Evolutionary conservation across 495 filamentous ascomycete species (phyloP), one percentile per base, ranked within the genome.

Genomic region (Tuber melanosporum): DNA sequence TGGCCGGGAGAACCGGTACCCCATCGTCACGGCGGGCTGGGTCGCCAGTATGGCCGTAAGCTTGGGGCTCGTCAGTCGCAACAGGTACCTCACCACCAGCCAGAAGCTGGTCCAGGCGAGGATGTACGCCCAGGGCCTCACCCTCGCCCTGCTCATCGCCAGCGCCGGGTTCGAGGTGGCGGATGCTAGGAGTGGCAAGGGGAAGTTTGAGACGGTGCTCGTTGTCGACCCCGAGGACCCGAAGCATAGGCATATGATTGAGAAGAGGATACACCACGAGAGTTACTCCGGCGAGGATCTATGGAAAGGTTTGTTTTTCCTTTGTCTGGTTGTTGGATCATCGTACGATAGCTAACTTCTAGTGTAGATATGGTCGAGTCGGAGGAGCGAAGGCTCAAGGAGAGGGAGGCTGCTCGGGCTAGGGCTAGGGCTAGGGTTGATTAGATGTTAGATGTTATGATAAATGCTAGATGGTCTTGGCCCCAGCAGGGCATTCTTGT

Each of bases 61-160:
- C 0, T 87, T 97, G 43, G 91, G 86, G 62, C 81, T 97, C 15
- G 95, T 98, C 66, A 88, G 91, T 73, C 88, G 93, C 77, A 94
- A 93, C 85, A 89, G 88, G 71, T 94, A 92, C 85, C 85, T 98
- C 10, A 89, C 87, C 32, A 89, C 88, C 1, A 84, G 87, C 79
- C 95, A 99, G 89, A 99, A 99, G 87, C 87, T 99, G 42, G 95
- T 99, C 32, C 95, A 99, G 88, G 96, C 96, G 15, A 90, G 95
- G 87, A 91, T 99, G 77, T 98, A 98, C 86, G 95, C 95, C n/a
- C 95, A 99, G 86, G 94, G 94, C 22, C 86, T 97, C 81, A 98
- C 95, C 71, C 86, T 99, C 26, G 92, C 92, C 82, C 93, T 98
- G 73, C 86, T 99, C 76, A 87, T 97, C 81, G 93, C 93, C 45